These are phyloP conservation scores for Thermoascus crustaceus DNA, from an alignment of 2,329 filamentous ascomycete species.

Conservation along the genomic window DNA sequence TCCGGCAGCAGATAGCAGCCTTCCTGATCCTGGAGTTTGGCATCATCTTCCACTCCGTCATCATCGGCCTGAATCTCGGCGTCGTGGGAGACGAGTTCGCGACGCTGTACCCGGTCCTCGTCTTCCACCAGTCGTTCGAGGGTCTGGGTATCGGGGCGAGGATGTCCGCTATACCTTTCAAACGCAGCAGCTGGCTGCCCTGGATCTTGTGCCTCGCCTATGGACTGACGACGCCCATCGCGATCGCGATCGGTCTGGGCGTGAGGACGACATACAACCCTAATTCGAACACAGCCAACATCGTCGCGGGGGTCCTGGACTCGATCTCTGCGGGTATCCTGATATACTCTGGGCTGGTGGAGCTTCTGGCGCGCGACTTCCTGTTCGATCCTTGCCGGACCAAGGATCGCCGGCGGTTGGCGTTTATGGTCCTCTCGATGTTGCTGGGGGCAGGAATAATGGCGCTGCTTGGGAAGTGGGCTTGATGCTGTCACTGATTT, in stretches of 20 bases:
- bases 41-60: slow-evolving; percentile 56
- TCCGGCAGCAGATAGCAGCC: slow-evolving; percentile 31
- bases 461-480: slow-evolving; percentile 46
- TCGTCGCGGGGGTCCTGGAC: slow-evolving; percentile 41
- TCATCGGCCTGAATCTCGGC: slow-evolving; percentile 55
- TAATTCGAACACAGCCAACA: slow-evolving; percentile 34
- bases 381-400: slow-evolving; percentile 42
- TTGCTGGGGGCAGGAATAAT: slow-evolving; percentile 39
- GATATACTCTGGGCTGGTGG: slow-evolving; percentile 44
- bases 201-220: slow-evolving; percentile 44
- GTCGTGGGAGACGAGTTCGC: slow-evolving; percentile 51
- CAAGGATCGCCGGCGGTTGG: slow-evolving; percentile 27
- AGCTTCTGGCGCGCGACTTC: slow-evolving; percentile 44
- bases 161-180: slow-evolving; percentile 50
- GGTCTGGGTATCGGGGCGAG: slow-evolving; percentile 55
- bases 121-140: slow-evolving; percentile 58
- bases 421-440: slow-evolving; percentile 36
- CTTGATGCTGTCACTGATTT: no score
- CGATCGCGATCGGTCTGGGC: slow-evolving; percentile 44
- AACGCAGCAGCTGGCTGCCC: slow-evolving; percentile 37
- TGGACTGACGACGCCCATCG: slow-evolving; percentile 45
- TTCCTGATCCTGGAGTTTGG: slow-evolving; percentile 49
- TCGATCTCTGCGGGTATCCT: slow-evolving; percentile 43
- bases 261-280: slow-evolving; percentile 37
- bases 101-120: slow-evolving; percentile 51